A percentile compares a stretch with the other conserved stretches of the same genome.
Evolutionary conservation across 2,329 filamentous ascomycete genomes (phyloP).

Genomic region (Nectriaceae sp.): DNA sequence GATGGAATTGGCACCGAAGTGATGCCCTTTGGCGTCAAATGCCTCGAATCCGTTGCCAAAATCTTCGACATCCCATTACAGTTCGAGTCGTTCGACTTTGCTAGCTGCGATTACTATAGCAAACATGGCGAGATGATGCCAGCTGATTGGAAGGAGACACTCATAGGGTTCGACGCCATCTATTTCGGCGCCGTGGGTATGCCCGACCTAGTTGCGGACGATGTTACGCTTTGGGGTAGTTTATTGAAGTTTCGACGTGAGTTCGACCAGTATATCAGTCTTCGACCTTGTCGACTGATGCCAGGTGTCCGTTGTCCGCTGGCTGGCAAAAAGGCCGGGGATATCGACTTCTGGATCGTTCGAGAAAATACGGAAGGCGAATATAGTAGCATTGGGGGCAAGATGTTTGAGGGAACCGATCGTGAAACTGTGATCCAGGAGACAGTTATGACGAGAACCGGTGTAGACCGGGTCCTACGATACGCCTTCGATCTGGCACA

Average conservation of each 20-base stretch:
- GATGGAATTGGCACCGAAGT: conserved; percentile 73
- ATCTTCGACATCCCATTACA: conserved; percentile 54
- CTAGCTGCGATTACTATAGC: conserved; percentile 61
- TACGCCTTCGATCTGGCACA: conserved; percentile 66
- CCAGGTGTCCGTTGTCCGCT: conserved; percentile 61
- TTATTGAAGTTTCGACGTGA: conserved; percentile 68
- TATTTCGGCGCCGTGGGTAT: conserved; percentile 68
- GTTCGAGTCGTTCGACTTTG: conserved; percentile 66
- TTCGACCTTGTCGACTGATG: conserved; percentile 64
- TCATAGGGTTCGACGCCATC: conserved; percentile 64
- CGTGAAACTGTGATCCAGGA: conserved; percentile 65
- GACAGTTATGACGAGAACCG: conserved; percentile 62
- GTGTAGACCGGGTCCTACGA: conserved; percentile 61
- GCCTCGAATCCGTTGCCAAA: conserved; percentile 53
- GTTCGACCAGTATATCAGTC: conserved; percentile 69
- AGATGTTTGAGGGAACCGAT: conserved; percentile 58
- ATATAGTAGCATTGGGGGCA: conserved; percentile 66
- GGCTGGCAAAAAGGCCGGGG: conserved; percentile 51
- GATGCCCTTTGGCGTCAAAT: conserved; percentile 62
- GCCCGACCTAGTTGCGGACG: conserved; percentile 58
- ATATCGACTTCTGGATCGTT: conserved; percentile 68
- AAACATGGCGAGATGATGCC: conserved; percentile 46
- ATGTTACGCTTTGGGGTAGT: conserved; percentile 67
- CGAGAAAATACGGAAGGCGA: conserved; percentile 70
- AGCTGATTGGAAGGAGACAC: conserved; percentile 48